Base-by-base conservation (phyloP, 2,329 filamentous ascomycete species). In the Neofusicoccum kwambonambiense region DNA sequence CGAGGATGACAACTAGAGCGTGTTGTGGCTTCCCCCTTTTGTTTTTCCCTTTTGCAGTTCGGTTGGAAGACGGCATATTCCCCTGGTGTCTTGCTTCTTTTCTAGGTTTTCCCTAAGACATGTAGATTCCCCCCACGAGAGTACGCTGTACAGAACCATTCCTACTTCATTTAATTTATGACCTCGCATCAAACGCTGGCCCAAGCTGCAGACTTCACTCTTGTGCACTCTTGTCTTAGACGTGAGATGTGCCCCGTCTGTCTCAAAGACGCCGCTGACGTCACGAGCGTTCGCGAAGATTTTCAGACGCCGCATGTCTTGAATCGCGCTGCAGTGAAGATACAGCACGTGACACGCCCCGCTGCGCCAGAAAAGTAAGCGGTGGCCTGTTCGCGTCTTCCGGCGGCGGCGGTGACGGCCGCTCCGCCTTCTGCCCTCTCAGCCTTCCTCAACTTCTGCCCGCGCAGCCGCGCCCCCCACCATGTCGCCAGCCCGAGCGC, bases 1-100 rank as follows among this genome's bases (percentile, higher is more conserved):
- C 76, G 90, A 94, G 77, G 91, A 91, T 69, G 87, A 87, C n/a
- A 22, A 58, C 8, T 58, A 45, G 41, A 17, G 13, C 3, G 9
- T 17, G 17, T 15, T 6, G 5, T 58, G 4, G 39, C 19, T 13
- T 45, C 3, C 7, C 11, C 37, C 37, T 9, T 12, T 1, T 15
- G 12, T 7, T 35, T 57, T 45, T n/a, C 3, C 13, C 8, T 34
- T 8, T 34, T 12, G 12, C 17, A 19, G 45, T 12, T 49, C 9
- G 45, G 45, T 19, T 57, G 22, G 22, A n/a, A 19, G 11, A 44
- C 31, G 52, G 52, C 52, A 57, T 44, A 58, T 58, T 58, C 54
- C 54, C 54, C 27, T n/a, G 19, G 37, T 41, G 19, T 41, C 17
- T 44, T 42, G 19, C 9, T 57, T 27, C 17, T 19, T 31, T 57